Evolutionary conservation across 306 rosid genomes (phyloP), one percentile per base, ranked within the genome.

Genomic region (Rosa multiflora): DNA sequence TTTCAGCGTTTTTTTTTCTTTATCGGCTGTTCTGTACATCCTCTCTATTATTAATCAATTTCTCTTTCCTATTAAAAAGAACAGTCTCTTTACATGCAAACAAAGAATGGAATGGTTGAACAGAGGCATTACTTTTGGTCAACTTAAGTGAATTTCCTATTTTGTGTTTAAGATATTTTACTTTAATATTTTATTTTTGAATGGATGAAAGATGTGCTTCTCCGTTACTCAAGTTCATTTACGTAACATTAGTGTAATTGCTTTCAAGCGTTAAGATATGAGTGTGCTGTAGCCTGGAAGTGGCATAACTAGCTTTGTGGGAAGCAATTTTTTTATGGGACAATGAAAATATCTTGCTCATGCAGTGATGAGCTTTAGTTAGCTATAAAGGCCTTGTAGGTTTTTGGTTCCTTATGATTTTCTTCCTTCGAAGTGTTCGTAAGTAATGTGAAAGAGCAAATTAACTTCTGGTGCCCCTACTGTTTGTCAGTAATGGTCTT

Each of bases 401-500:
- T 72, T 74, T 48, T 49, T 44, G 78, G 69, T 76, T 76, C 23
- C 42, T 82, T 58, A 58, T 35, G 42, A 14, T 80, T 80, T 39
- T 7, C 15, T 79, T 76, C 49, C 43, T 82, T 58, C 73, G 73
- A 67, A 67, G 32, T 68, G 47, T 32, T 58, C 6, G 11, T 44
- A 46, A 46, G 37, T 78, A 53, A 52, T 76, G 49, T 39, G 48
- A 42, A 81, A 35, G 80, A 48, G 68, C 81, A 23, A 11, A 63
- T 61, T 61, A 21, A 55, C 47, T 21, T 44, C 61, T 51, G 4
- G 10, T 39, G 6, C 67, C 20, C 15, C 4, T 17, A 40, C 8
- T 74, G 39, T 53, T 73, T 73, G 13, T 5, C 0, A 3, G 12
- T 67, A 23, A 56, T 15, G 11, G 53, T 56, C 77, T 53, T 73